Evolutionary conservation across 2,329 filamentous ascomycete species (phyloP).

Genomic region (Talaromyces marneffei): DNA sequence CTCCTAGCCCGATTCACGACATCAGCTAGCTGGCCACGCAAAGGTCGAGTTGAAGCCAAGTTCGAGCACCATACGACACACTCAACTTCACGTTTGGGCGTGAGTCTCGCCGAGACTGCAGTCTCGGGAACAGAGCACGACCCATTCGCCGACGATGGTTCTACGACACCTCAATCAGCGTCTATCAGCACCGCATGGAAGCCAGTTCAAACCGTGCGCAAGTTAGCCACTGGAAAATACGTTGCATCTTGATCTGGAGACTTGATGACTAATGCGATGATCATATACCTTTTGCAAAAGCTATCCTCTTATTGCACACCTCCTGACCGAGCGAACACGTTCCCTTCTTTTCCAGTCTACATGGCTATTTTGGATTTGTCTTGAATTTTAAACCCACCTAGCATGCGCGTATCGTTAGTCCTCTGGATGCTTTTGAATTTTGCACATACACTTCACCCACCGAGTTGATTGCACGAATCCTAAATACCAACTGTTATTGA

Average conservation of each 20-base stretch:
- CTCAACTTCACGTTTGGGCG: conserved; percentile 59
- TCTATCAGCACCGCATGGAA: conserved; percentile 51
- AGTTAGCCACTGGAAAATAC: conserved; percentile 71
- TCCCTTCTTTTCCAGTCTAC: not conserved
- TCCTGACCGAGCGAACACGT: not conserved
- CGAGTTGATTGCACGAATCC: not conserved
- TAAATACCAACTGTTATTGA: not conserved
- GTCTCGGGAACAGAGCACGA: conserved; percentile 25
- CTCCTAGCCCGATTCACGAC: conserved; percentile 78
- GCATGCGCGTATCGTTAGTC: not conserved
- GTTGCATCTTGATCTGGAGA: conserved; percentile 44
- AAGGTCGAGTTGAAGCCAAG: conserved; percentile 72
- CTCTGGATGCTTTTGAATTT: not conserved
- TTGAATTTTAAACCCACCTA: not conserved
- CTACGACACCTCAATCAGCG: conserved; percentile 14
- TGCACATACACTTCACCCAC: conserved; percentile 1
- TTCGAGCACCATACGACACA: conserved; percentile 64
- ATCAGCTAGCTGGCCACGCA: conserved; percentile 62
- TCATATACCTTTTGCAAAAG: not conserved
- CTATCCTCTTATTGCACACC: not conserved
- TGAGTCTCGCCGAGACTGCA: conserved; percentile 38
- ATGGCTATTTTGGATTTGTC: not conserved
- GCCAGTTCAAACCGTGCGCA: conserved; percentile 59
- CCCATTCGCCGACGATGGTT: conserved; percentile 45
- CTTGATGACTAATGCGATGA: not conserved